Base-by-base conservation (phyloP, 2,329 filamentous ascomycete genomes). In the Hymenoscyphus fraxineus region DNA sequence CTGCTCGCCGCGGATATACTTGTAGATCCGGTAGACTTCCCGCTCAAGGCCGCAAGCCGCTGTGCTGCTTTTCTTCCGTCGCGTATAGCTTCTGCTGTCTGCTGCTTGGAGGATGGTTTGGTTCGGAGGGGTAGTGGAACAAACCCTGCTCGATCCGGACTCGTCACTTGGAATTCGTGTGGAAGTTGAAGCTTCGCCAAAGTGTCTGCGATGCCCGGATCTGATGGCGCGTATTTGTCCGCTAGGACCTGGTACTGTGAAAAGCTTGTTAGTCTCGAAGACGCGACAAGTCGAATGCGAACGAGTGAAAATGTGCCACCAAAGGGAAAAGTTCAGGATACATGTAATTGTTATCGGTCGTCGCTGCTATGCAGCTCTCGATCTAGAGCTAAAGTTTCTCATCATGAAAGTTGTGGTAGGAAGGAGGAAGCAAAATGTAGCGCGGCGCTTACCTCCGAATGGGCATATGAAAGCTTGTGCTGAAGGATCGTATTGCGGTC, bases 341-440 rank as follows among this genome's bases (percentile, higher is more conserved):
- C 77, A 82, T 82, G 78, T 51, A 51, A 76, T 78, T 64, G 64
- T 72, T 85, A 77, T 90, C 87, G 81, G 82, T 90, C 88, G 85
- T 78, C 74, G 81, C 80, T 82, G 80, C 81, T 63, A 73, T 75
- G 82, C 80, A 85, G 82, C 87, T 91, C 83, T 82, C 88, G 89
- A 90, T 92, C 89, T 92, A 92, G 89, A 92, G 89, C 89, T 92
- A 91, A 76, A 73, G 73, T 79, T 77, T 79, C 76, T 83, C 82
- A 77, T 83, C 80, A 82, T 79, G 31, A 66, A 55, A 59, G 62
- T 58, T 51, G 59, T 56, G 35, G 63, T 51, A 35, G 47, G 39
- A 63, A 31, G 58, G 61, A 62, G 66, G 62, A 64, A 64, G 58
- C 44, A 65, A 67, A 61, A 57, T 58, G 35, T 2, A 35, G 35